These are phyloP conservation scores for Brettanomyces custersianus DNA, from an alignment of 805 yeast species.

Conservation along the genomic window DNA sequence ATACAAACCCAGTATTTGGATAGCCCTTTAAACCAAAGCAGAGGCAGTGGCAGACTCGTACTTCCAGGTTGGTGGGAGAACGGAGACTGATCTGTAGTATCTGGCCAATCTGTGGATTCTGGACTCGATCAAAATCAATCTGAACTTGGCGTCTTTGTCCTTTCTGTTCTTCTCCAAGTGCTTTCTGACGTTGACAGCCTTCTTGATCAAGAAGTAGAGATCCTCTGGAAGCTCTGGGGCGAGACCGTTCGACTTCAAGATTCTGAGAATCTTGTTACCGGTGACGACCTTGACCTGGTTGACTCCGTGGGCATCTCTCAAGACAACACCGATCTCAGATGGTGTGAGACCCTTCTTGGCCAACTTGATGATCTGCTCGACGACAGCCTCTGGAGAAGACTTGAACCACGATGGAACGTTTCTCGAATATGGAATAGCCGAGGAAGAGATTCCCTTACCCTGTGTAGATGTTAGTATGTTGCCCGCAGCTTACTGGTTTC, in stretches of 20 bases:
- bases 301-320: conserved; percentile 99
- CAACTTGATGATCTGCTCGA: conserved; percentile 97
- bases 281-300: conserved; percentile 95
- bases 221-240: conserved; percentile 99
- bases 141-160: conserved; percentile 99
- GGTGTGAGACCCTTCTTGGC: conserved; percentile 99
- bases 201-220: conserved; percentile 96
- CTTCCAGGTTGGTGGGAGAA: conserved; percentile 99
- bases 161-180: conserved; percentile 99
- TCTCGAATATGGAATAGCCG: conserved; percentile 99
- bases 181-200: conserved; percentile 99
- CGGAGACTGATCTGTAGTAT: conserved; percentile 99
- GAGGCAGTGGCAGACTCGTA: conserved; percentile 99
- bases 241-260: conserved; percentile 98
- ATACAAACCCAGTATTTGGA: not conserved
- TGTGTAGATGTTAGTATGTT: conserved; percentile 25
- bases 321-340: conserved; percentile 97
- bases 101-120: conserved; percentile 99
- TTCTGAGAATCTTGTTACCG: conserved; percentile 99
- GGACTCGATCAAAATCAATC: conserved; percentile 99
- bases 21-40: conserved; percentile 86
- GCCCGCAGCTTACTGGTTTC: conserved; percentile 20
- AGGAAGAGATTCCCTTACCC: conserved; percentile 99
- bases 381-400: conserved; percentile 87
- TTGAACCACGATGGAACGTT: conserved; percentile 99